A percentile compares a stretch with the other conserved stretches of the same genome.
These are phyloP conservation scores for Cadophora luteo-olivacea DNA, from an alignment of 2,329 filamentous ascomycete species.

Conservation along the genomic window DNA sequence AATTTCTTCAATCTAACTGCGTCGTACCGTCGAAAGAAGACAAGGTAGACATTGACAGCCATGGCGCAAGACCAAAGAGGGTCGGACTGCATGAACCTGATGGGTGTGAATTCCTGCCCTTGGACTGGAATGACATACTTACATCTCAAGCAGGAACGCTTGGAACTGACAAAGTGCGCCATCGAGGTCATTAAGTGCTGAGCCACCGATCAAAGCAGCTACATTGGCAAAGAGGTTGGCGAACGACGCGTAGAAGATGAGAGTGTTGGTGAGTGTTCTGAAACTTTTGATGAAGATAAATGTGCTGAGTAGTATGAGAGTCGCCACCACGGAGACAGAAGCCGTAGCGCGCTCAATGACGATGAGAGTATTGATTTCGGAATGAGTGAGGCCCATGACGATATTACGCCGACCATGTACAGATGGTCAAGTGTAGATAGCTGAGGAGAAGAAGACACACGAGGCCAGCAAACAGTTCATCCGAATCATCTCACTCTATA, in stretches of 20 bases:
- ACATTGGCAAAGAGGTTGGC: conserved; percentile 66
- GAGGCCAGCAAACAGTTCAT: too few species aligned
- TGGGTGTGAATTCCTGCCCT: conserved; percentile 61
- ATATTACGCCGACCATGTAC: background rate
- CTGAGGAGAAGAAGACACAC: too few species aligned
- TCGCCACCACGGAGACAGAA: conserved; percentile 72
- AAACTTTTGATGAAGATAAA: conserved; percentile 73
- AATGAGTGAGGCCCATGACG: conserved; percentile 5
- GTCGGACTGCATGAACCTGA: conserved; percentile 57
- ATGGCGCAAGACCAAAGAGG: conserved; percentile 64
- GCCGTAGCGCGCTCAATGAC: conserved; percentile 73
- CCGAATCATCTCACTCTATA: too few species aligned
- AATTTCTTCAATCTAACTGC: conserved; percentile 55
- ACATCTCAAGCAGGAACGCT: conserved; percentile 82
- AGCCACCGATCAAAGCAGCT: conserved; percentile 61
- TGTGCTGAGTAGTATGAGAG: conserved; percentile 72
- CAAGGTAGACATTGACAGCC: conserved; percentile 67
- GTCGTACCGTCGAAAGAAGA: conserved; percentile 62
- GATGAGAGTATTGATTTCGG: conserved; percentile 60
- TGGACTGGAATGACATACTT: conserved; percentile 48
- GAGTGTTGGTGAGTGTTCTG: conserved; percentile 78
- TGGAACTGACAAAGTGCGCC: conserved; percentile 68
- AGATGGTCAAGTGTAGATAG: background rate
- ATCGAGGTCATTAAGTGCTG: conserved; percentile 44
- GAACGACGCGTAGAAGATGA: conserved; percentile 66